Evolutionary conservation across 345 rosid genomes (phyloP).

Genomic region (Bruguiera sexangula): DNA sequence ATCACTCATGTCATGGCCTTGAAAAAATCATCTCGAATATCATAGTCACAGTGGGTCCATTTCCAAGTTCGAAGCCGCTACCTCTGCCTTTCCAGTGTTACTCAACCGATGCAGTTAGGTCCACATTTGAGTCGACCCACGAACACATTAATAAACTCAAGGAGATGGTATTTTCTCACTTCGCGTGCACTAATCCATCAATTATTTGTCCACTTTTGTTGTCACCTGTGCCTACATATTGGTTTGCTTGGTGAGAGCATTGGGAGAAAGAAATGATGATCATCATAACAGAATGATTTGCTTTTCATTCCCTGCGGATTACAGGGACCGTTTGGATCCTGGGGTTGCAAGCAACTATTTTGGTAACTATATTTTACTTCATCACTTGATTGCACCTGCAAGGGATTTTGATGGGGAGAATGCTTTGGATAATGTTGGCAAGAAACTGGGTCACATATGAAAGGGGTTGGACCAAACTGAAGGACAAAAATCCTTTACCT

Average conservation of each 20-base stretch:
- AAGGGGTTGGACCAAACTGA: neutral
- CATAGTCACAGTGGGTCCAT: neutral
- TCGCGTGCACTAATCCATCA: neutral
- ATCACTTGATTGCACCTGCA: neutral
- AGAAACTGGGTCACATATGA: neutral
- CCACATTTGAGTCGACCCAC: constrained; percentile 16
- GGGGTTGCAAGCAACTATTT: constrained; percentile 26
- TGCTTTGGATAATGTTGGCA: neutral
- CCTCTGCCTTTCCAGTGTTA: neutral
- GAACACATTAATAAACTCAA: constrained; percentile 25
- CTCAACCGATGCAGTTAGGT: constrained; percentile 10
- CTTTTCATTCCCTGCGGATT: constrained; percentile 23
- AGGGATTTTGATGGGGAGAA: constrained; percentile 1
- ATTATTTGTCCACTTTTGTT: constrained; percentile 32
- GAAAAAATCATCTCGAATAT: constrained; percentile 4
- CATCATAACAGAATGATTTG: constrained; percentile 3
- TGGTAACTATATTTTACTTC: constrained; percentile 23
- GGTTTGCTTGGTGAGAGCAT: constrained; percentile 20
- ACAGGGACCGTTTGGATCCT: constrained; percentile 22
- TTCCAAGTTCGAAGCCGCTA: constrained; percentile 9
- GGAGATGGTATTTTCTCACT: neutral
- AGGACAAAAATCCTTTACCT: neutral
- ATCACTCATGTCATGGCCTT: neutral
- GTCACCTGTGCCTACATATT: constrained; percentile 14
- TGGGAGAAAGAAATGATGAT: constrained; percentile 2